Percentiles rank a stretch among this genome's conserved stretches.
These are phyloP conservation scores for Magnusiomyces starmeri DNA, from an alignment of 1,139 yeast genomes.

Conservation along the genomic window DNA sequence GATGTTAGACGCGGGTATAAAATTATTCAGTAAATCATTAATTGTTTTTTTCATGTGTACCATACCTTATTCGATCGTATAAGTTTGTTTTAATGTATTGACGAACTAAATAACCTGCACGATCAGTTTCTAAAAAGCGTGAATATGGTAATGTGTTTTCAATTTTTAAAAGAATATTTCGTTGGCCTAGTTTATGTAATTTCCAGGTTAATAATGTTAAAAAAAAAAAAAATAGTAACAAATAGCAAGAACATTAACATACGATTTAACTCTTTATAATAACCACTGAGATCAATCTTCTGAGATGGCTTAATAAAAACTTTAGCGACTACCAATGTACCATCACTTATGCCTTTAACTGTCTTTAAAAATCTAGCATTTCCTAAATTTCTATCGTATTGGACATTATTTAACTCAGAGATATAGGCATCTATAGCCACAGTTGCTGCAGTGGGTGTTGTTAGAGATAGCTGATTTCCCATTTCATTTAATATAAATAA, in stretches of 20 bases:
- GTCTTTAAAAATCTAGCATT: conserved; percentile 83
- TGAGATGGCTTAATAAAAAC: conserved; percentile 70
- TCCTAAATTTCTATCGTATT: conserved; percentile 61
- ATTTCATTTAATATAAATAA: conserved; percentile 35
- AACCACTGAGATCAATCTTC: conserved; percentile 33
- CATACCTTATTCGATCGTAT: conserved; percentile 63
- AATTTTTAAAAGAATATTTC: conserved; percentile 39
- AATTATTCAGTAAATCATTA: no score
- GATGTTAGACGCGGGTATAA: neutral
- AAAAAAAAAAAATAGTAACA: neutral
- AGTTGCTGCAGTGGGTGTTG: conserved; percentile 88
- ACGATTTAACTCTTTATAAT: conserved; percentile 20
- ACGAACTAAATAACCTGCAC: conserved; percentile 86
- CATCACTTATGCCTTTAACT: conserved; percentile 59
- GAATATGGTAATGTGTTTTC: conserved; percentile 67
- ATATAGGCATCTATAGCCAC: conserved; percentile 88
- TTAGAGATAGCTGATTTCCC: conserved; percentile 81
- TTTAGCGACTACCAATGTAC: conserved; percentile 70
- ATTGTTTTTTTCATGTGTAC: neutral
- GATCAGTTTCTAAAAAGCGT: conserved; percentile 73
- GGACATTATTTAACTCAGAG: conserved; percentile 65
- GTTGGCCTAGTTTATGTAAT: conserved; percentile 21
- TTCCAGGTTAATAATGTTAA: conserved; percentile 11
- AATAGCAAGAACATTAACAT: conserved; percentile 10
- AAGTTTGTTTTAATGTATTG: conserved; percentile 72